These are phyloP conservation scores for Ochetophila trinervis DNA, from an alignment of 306 rosid species.

Conservation along the genomic window DNA sequence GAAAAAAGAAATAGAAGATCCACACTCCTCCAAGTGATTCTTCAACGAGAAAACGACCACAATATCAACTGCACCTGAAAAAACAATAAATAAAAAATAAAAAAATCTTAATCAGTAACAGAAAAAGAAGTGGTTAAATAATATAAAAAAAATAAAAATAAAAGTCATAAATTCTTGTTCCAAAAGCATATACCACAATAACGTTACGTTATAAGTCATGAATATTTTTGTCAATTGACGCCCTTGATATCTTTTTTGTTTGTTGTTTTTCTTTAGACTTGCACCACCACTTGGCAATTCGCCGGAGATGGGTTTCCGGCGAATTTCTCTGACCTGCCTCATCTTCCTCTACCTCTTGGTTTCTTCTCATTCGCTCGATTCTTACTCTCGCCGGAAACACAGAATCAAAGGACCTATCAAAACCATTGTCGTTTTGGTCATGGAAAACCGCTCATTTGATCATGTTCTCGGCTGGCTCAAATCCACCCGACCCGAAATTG, in stretches of 20 bases:
- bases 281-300: slow-evolving; percentile 14
- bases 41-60: too few relatives aligned
- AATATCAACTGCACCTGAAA: too few relatives aligned
- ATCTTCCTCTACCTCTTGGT: slow-evolving; percentile 42
- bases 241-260: too few relatives aligned
- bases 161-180: background rate
- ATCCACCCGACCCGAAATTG: slow-evolving; percentile 66
- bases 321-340: slow-evolving; percentile 12
- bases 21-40: too few relatives aligned
- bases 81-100: too few relatives aligned
- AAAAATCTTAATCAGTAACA: too few relatives aligned
- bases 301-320: slow-evolving; percentile 61
- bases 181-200: background rate
- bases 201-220: background rate
- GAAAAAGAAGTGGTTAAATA: too few relatives aligned
- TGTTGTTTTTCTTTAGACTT: background rate
- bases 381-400: slow-evolving; percentile 31
- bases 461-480: slow-evolving; percentile 86
- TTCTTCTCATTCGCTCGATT: slow-evolving; percentile 26
- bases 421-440: slow-evolving; percentile 70
- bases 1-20: too few relatives aligned
- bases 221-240: background rate
- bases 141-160: background rate
- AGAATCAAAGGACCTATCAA: slow-evolving; percentile 72
- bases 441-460: slow-evolving; percentile 98